phyloP scores from a whole-genome alignment of 495 filamentous ascomycete genomes.

The Tetracladium marchalianum region DNA sequence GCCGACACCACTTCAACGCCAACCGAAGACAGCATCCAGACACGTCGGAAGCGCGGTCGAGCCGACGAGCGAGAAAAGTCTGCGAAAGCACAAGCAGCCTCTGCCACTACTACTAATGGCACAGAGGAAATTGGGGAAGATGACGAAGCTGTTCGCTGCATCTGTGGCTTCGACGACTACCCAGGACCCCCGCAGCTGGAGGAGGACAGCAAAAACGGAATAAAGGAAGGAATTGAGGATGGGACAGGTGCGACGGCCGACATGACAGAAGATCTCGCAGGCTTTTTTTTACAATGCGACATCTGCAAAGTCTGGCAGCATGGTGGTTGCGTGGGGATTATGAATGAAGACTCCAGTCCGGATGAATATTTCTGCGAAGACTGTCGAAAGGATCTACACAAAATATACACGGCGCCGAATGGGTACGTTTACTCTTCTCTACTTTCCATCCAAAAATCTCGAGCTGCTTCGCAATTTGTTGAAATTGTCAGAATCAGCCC shows the following conservation, averaged over 20 bases:
- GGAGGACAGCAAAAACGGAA: constrained; percentile 42
- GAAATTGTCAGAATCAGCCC: constrained; percentile 30
- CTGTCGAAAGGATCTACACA: constrained; percentile 87
- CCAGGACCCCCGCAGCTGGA: constrained; percentile 72
- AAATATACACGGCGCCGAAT: constrained; percentile 64
- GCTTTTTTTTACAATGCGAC: constrained; percentile 97
- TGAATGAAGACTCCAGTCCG: constrained; percentile 81
- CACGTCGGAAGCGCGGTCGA: constrained; percentile 62
- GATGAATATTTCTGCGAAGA: constrained; percentile 98
- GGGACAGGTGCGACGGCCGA: constrained; percentile 53
- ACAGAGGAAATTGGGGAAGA: constrained; percentile 67
- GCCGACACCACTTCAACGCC: constrained; percentile 48
- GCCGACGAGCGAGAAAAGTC: constrained; percentile 48
- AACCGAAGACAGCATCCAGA: constrained; percentile 56
- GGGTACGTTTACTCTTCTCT: constrained; percentile 53
- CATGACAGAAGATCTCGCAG: constrained; percentile 75
- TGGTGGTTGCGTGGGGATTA: constrained; percentile 94
- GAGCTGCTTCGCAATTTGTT: constrained; percentile 34
- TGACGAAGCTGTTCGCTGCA: constrained; percentile 87
- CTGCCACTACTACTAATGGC: constrained; percentile 40
- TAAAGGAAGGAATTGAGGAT: constrained; percentile 39
- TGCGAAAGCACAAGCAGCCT: constrained; percentile 37
- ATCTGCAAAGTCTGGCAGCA: constrained; percentile 98
- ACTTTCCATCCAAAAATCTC: constrained; percentile 18
- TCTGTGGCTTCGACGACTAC: constrained; percentile 91